phyloP scores from a whole-genome alignment of 202 grass and related monocot genomes.

The Zizania palustris region DNA sequence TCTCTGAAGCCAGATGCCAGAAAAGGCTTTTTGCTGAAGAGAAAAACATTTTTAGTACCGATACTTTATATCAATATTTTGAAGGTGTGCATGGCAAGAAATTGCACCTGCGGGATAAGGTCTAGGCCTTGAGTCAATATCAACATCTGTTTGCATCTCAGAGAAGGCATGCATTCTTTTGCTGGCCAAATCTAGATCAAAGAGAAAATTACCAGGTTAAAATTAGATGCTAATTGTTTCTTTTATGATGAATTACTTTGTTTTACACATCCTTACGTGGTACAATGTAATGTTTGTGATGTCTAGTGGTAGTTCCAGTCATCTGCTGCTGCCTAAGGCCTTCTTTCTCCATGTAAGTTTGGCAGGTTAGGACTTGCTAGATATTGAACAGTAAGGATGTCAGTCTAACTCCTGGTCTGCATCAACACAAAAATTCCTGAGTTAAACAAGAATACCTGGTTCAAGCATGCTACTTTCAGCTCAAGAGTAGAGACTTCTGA shows the following conservation, averaged over 20 bases:
- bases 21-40: slow-evolving; percentile 82
- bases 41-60: slow-evolving; percentile 30
- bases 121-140: slow-evolving; percentile 52
- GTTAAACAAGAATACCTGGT: slow-evolving; percentile 61
- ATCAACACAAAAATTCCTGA: not conserved
- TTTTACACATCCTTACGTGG: slow-evolving; percentile 59
- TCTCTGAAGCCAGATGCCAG: slow-evolving; percentile 91
- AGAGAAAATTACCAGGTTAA: slow-evolving; percentile 42
- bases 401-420: not conserved
- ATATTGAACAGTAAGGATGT: slow-evolving; percentile 38
- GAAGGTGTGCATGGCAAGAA: slow-evolving; percentile 34
- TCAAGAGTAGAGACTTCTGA: slow-evolving; percentile 71
- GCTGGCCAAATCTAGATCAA: slow-evolving; percentile 56
- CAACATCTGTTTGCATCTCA: slow-evolving; percentile 58
- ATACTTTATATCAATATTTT: slow-evolving; percentile 9
- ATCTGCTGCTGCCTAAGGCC: slow-evolving; percentile 87
- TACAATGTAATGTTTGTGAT: slow-evolving; percentile 82
- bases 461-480: slow-evolving; percentile 72
- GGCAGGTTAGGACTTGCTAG: slow-evolving; percentile 85
- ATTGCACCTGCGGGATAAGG: slow-evolving; percentile 70
- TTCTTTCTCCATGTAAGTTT: slow-evolving; percentile 92
- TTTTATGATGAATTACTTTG: slow-evolving; percentile 22
- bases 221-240: slow-evolving; percentile 33
- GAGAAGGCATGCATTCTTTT: slow-evolving; percentile 56
- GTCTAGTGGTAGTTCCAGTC: slow-evolving; percentile 53